A percentile compares a stretch with the other conserved stretches of the same genome.
Evolutionary conservation across 208 protist genomes (phyloP).

Genomic region (Eutreptiella sp.): DNA sequence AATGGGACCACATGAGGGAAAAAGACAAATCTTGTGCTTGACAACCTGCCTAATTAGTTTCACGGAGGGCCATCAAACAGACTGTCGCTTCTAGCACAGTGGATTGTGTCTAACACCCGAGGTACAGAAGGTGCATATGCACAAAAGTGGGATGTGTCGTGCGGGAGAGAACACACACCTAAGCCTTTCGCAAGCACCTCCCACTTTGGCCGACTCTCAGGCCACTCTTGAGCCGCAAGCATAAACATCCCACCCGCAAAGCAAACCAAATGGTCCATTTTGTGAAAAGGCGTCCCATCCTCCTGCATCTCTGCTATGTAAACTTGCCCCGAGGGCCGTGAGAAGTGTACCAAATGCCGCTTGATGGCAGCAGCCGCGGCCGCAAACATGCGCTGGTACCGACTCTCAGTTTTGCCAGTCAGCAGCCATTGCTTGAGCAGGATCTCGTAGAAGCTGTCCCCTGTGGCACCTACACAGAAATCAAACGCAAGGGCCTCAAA

Average conservation of each 20-base stretch:
- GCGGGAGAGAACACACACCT: too few relatives aligned
- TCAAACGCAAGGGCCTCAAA: too few relatives aligned
- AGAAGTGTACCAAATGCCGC: constrained; percentile 8
- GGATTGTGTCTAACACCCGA: too few relatives aligned
- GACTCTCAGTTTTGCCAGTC: constrained; percentile 19
- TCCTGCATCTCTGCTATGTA: constrained; percentile 28
- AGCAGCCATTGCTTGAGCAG: constrained; percentile 47
- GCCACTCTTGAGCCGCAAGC: background rate
- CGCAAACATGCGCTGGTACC: constrained; percentile 12
- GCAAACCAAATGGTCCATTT: constrained; percentile 34
- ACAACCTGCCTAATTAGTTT: too few relatives aligned
- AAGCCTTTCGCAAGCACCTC: constrained; percentile 9
- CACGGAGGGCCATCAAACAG: too few relatives aligned
- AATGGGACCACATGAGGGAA: too few relatives aligned
- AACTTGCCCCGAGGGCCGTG: background rate
- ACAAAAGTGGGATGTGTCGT: too few relatives aligned
- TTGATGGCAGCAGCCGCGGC: constrained; percentile 6
- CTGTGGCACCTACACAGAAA: constrained; percentile 37
- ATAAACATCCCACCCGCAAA: constrained; percentile 34
- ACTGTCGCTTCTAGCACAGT: too few relatives aligned
- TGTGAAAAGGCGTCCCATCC: constrained; percentile 17
- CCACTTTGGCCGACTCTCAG: background rate
- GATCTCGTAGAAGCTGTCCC: constrained; percentile 61
- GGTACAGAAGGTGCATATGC: too few relatives aligned
- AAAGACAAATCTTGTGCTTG: too few relatives aligned